A percentile compares a stretch with the other conserved stretches of the same genome.
These are phyloP conservation scores for Orbilia blumenaviensis DNA, from an alignment of 2,329 filamentous ascomycete genomes.

Conservation along the genomic window DNA sequence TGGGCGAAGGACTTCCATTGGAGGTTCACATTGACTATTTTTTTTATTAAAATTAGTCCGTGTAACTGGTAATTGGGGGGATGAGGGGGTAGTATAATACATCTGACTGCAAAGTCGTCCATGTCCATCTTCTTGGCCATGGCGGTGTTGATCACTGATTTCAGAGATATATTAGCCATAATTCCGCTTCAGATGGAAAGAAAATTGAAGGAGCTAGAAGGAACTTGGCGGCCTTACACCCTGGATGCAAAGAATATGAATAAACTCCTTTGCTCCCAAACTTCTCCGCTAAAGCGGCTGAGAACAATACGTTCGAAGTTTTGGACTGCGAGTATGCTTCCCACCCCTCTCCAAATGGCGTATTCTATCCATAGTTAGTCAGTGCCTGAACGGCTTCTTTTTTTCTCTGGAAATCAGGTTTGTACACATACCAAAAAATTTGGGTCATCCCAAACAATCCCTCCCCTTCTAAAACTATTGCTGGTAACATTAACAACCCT, in stretches of 20 bases:
- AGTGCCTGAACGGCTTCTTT: not conserved
- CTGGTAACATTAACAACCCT: conserved; percentile 64
- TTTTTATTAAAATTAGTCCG: not conserved
- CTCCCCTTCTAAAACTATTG: conserved; percentile 62
- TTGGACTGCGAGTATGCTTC: conserved; percentile 66
- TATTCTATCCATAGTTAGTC: conserved; percentile 34
- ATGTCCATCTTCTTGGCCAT: conserved; percentile 56
- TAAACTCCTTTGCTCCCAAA: conserved; percentile 59
- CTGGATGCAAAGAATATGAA: conserved; percentile 63
- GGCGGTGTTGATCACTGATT: conserved; percentile 49
- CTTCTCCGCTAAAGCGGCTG: conserved; percentile 61
- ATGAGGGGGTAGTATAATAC: not conserved
- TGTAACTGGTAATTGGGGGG: too few relatives aligned
- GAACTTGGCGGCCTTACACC: conserved; percentile 56
- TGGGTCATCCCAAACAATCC: conserved; percentile 63
- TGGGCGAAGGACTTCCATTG: conserved; percentile 61
- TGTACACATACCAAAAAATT: conserved; percentile 62
- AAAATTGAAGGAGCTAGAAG: not conserved
- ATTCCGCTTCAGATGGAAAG: not conserved
- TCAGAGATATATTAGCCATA: not conserved
- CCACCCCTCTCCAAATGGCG: conserved; percentile 61
- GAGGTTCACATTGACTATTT: conserved; percentile 34
- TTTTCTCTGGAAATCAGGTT: too few relatives aligned
- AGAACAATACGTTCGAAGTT: conserved; percentile 66
- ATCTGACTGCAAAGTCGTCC: conserved; percentile 32